These are phyloP conservation scores for Auricularia heimuer DNA, from an alignment of 768 basidiomycete genomes.

Conservation along the genomic window DNA sequence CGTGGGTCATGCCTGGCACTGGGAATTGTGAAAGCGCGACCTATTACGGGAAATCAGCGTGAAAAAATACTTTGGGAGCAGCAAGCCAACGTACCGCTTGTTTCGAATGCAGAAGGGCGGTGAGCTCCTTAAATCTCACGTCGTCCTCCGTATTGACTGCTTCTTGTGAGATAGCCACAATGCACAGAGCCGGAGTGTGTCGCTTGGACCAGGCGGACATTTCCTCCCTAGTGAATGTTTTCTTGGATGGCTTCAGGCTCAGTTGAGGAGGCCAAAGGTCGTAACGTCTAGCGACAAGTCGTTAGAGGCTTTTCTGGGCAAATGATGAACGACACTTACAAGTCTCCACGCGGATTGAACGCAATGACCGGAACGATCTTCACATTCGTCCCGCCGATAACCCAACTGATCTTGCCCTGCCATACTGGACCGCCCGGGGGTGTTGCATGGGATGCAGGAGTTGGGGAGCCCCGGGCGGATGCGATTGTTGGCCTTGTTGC, in stretches of 20 bases:
- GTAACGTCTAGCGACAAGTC: slow-evolving; percentile 1
- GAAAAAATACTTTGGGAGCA: slow-evolving; percentile 2
- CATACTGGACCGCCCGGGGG: background rate
- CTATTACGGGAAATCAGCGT: slow-evolving; percentile 29
- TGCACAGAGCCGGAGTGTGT: slow-evolving; percentile 5
- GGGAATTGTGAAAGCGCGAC: slow-evolving; percentile 35
- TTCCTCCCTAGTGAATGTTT: slow-evolving; percentile 1
- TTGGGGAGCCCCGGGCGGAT: no score
- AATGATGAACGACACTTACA: background rate
- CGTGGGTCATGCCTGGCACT: slow-evolving; percentile 23
- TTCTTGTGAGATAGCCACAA: background rate
- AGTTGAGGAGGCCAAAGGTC: slow-evolving; percentile 10
- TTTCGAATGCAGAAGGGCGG: slow-evolving; percentile 32
- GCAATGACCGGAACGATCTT: background rate
- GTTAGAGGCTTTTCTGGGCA: background rate
- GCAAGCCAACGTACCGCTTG: slow-evolving; percentile 32
- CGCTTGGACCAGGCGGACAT: slow-evolving; percentile 6
- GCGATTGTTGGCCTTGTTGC: no score
- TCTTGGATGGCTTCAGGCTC: slow-evolving; percentile 3
- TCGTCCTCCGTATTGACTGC: slow-evolving; percentile 27
- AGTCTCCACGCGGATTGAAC: background rate
- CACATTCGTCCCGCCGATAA: background rate
- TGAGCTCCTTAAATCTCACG: slow-evolving; percentile 30
- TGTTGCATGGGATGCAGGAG: background rate
- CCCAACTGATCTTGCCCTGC: background rate